Base-by-base conservation (phyloP, 1,284 basidiomycete genomes). In the Tetrapyrgos nigripes region DNA sequence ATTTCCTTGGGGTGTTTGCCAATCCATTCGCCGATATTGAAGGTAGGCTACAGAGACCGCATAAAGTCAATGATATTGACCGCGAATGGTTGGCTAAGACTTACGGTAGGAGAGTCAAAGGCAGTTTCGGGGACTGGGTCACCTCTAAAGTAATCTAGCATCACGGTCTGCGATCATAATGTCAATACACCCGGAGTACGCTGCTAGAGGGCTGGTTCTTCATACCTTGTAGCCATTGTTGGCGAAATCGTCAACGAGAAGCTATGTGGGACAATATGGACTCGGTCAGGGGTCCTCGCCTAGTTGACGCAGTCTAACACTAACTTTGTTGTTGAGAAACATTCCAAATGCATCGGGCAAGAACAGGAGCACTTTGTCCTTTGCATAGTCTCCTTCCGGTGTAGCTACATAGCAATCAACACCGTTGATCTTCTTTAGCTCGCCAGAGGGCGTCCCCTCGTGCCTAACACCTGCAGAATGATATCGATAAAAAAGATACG, bases 101-200 rank as follows among this genome's bases (percentile, higher is more conserved):
- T 61, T 64, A 77, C 79, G 13, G 71, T 76, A 29, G 71, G 73
- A 55, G 64, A 17, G 19, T 17, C 61, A 46, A 83, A 29, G 8
- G 70, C 76, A 45, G 79, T 74, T 4, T 72, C 58, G 9, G 79
- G 73, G 50, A 86, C 66, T 17, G 84, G 70, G 66, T 91, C 89
- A 43, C 82, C 87, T 66, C 83, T 78, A 50, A 91, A 74, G 64
- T 85, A 80, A 71, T 90, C 87, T 0, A 83, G 82, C 10, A 82
- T 64, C 58, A 89, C 76, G 13, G 57, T 66, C 58, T 49, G 57
- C 47, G n/a, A n/a, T n/a, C 81, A 64, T 59, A 88, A 76, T 8
- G 80, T 81, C 79, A 56, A 47, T 6, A 5, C 21, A n/a, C 6
- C 5, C 35, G 14, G 21, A 31, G 19, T n/a, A 49, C 14, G n/a